A percentile compares a stretch with the other conserved stretches of the same genome.
These are phyloP conservation scores for Sporodiniella umbellata DNA, from an alignment of 371 early-diverging fungal genomes.

Conservation along the genomic window DNA sequence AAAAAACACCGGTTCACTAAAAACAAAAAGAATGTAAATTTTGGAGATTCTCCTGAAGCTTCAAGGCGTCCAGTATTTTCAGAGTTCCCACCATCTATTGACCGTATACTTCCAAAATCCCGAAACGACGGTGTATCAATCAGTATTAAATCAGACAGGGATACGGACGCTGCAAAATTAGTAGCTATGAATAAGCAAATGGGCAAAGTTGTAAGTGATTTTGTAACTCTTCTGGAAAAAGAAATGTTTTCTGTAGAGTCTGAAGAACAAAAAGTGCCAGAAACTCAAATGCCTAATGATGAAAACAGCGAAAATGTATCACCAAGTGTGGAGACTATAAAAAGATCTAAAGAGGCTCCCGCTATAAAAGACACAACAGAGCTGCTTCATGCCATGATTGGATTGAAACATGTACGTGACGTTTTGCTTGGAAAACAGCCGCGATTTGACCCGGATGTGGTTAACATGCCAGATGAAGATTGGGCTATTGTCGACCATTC, in stretches of 20 bases:
- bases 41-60: slow-evolving; percentile 32
- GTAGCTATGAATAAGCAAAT: slow-evolving; percentile 41
- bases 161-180: slow-evolving; percentile 7
- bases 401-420: slow-evolving; percentile 63
- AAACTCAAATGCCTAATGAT: not conserved
- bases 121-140: not conserved
- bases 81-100: slow-evolving; percentile 39
- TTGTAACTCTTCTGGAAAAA: slow-evolving; percentile 50
- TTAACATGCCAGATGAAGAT: slow-evolving; percentile 11
- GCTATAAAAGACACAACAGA: slow-evolving; percentile 25
- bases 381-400: slow-evolving; percentile 45
- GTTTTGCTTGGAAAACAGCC: slow-evolving; percentile 48
- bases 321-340: not conserved
- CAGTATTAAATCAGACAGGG: not conserved
- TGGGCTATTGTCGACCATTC: slow-evolving; percentile 7
- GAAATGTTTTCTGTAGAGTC: slow-evolving; percentile 36
- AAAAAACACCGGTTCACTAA: too few species aligned
- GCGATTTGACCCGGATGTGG: slow-evolving; percentile 46
- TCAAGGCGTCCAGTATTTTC: slow-evolving; percentile 28
- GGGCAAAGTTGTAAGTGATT: slow-evolving; percentile 52
- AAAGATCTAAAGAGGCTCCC: not conserved
- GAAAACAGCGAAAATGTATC: not conserved
- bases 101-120: slow-evolving; percentile 15
- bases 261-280: not conserved
- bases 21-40: slow-evolving; percentile 27